A percentile compares a stretch with the other conserved stretches of the same genome.
phyloP scores from a whole-genome alignment of 73 alveolate genomes.

The Halteria grandinella region DNA sequence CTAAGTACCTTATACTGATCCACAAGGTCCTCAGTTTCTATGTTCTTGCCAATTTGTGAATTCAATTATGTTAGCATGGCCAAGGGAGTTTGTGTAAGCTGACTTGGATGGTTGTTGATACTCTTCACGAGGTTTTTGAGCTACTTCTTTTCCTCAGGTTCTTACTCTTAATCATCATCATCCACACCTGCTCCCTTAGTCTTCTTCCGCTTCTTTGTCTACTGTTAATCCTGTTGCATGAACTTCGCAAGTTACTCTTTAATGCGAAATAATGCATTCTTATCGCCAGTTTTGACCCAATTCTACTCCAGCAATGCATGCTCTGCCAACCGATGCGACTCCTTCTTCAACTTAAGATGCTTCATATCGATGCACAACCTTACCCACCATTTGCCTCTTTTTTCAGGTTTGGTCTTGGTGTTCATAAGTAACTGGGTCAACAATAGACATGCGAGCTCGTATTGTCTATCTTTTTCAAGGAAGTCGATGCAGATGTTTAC shows the following conservation, averaged over 20 bases:
- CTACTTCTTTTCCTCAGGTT: neutral
- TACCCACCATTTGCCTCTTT: conserved; percentile 71
- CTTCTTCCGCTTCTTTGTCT: neutral
- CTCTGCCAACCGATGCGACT: conserved; percentile 17
- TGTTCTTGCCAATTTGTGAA: conserved; percentile 7
- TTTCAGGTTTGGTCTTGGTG: conserved; percentile 28
- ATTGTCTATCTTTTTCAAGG: conserved; percentile 49
- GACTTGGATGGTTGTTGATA: neutral
- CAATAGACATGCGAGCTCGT: conserved; percentile 33
- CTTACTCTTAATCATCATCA: conserved; percentile 2
- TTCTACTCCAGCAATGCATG: conserved; percentile 44
- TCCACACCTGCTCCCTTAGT: conserved; percentile 3
- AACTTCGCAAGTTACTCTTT: conserved; percentile 5
- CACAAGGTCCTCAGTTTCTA: neutral
- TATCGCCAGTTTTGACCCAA: conserved; percentile 38
- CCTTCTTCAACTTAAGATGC: conserved; percentile 34
- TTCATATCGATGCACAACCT: conserved; percentile 55
- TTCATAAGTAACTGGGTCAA: neutral
- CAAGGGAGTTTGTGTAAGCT: neutral
- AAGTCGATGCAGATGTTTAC: conserved; percentile 5
- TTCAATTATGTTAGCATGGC: neutral
- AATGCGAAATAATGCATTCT: conserved; percentile 16
- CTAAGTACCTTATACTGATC: neutral
- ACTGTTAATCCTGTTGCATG: neutral
- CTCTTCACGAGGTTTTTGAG: neutral